A percentile compares a stretch with the other conserved stretches of the same genome.
Conservation (phyloP, 306 rosid species). For the Cucumis sativus region Cucumber_9930_V3 NC_026658.2:23459001-23459500, state of each 20-base stretch:
- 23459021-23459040: too few relatives aligned
- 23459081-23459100: background rate
- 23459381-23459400: too few relatives aligned
- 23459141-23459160: background rate
- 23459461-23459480: too few relatives aligned
- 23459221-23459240: background rate
- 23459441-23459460: too few relatives aligned
- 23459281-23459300: conserved; percentile 1
- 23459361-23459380: too few relatives aligned
- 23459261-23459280: background rate
- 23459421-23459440: too few relatives aligned
- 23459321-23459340: background rate
- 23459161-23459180: conserved; percentile 1
- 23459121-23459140: background rate
- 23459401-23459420: too few relatives aligned
- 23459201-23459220: background rate
- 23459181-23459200: conserved; percentile 7
- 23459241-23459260: conserved; percentile 6
- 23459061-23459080: background rate
- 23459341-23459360: too few relatives aligned
- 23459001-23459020: too few relatives aligned
- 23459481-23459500: too few relatives aligned
- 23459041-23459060: background rate
- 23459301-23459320: background rate
- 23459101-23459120: background rate